Evolutionary conservation across 2,329 filamentous ascomycete species (phyloP).

Genomic region (Teratosphaeria zuluensis): DNA sequence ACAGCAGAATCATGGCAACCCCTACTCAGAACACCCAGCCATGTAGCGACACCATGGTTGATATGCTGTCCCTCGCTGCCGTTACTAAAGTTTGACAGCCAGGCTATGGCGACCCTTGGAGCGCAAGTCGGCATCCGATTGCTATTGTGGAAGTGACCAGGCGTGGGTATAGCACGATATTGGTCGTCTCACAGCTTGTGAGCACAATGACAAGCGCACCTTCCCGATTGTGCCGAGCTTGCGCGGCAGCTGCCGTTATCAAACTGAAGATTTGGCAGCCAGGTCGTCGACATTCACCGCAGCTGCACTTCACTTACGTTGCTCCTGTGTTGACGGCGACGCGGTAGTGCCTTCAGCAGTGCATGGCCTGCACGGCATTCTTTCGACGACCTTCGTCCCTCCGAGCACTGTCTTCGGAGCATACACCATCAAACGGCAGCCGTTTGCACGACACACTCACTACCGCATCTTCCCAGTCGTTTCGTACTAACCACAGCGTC

Average conservation of each 20-base stretch:
- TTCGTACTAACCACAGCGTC: not conserved
- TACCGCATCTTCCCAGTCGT: not conserved
- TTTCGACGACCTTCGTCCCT: not conserved
- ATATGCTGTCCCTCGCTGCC: not conserved
- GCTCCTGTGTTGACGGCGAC: not conserved
- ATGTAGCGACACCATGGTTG: not conserved
- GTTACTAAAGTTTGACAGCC: not conserved
- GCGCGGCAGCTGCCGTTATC: not conserved
- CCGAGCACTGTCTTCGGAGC: not conserved
- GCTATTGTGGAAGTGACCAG: not conserved
- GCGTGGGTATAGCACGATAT: not conserved
- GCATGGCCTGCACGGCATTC: not conserved
- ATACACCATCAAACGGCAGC: not conserved
- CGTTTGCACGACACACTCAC: not conserved
- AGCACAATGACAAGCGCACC: not conserved
- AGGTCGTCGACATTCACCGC: not conserved
- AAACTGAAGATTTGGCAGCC: not conserved
- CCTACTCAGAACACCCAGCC: not conserved
- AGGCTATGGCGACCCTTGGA: not conserved
- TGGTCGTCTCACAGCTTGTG: not conserved
- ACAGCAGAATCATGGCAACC: too few relatives aligned
- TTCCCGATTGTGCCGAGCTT: not conserved
- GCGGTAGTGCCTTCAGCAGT: not conserved
- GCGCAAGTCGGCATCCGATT: not conserved
- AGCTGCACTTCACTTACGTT: not conserved